These are phyloP conservation scores for Hordeum pubiflorum DNA, from an alignment of 202 grass and related monocot genomes.

Conservation along the genomic window DNA sequence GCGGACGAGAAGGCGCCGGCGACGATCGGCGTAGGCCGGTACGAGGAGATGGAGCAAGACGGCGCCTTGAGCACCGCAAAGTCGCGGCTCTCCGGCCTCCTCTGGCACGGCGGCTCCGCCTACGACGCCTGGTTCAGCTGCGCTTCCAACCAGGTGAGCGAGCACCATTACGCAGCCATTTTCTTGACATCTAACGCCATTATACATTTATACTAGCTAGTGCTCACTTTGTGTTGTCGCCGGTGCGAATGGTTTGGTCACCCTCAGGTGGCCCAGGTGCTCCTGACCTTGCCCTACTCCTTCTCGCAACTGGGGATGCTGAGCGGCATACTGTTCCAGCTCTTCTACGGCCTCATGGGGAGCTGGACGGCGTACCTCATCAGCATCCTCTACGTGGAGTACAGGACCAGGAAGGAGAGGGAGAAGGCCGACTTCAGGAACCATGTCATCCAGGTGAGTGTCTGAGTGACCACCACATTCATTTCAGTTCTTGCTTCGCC, in stretches of 20 bases:
- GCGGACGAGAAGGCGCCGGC: constrained; percentile 74
- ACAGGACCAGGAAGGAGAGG: constrained; percentile 85
- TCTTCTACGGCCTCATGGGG: constrained; percentile 82
- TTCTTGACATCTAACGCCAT: background rate
- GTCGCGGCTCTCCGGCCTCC: constrained; percentile 75
- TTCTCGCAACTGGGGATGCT: constrained; percentile 97
- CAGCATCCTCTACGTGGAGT: constrained; percentile 92
- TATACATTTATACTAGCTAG: too few relatives aligned
- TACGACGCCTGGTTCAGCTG: constrained; percentile 99
- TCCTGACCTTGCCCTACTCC: constrained; percentile 90
- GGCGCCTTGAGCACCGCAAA: constrained; percentile 37
- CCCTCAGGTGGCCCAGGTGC: constrained; percentile 85
- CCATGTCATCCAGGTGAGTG: constrained; percentile 87
- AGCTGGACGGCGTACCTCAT: constrained; percentile 99
- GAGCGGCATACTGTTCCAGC: constrained; percentile 89
- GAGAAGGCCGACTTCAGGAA: constrained; percentile 94
- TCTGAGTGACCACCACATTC: background rate
- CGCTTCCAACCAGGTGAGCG: constrained; percentile 81
- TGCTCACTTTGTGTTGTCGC: background rate
- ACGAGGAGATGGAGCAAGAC: constrained; percentile 87
- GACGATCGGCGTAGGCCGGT: constrained; percentile 65
- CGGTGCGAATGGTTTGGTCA: background rate
- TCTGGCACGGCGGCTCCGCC: constrained; percentile 95
- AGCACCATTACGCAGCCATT: background rate
- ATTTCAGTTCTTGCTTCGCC: too few relatives aligned